Evolutionary conservation across 345 rosid species (phyloP), one percentile per base, ranked within the genome.

Genomic region (Angophora floribunda): DNA sequence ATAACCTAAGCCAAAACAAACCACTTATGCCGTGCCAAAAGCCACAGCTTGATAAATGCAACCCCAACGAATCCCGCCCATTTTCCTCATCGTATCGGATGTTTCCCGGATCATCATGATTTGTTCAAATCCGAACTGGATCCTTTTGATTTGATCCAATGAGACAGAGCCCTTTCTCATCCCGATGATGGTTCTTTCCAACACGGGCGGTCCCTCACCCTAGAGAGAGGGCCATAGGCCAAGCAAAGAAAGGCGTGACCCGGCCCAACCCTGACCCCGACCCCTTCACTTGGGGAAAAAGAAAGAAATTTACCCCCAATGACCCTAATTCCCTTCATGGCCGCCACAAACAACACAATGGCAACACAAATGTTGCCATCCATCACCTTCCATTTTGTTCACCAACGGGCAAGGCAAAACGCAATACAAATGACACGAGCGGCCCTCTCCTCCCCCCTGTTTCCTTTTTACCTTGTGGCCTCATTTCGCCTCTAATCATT

Each of bases 161-260:
- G 41, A 36, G 41, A 36, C 4, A 36, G 41, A 36, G 41, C 41
- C 41, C 41, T 36, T 36, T 36, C 41, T 36, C 41, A 36, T 36
- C 4, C 41, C 7, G 32, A 13, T 4, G 7, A 12, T 1, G 16
- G 3, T 26, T 26, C n/a, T 59, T 6, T 59, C 14, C 4, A 1
- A 1, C 30, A 11, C 0, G 13, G 32, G 1, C 1, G 11, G 3
- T 13, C 32, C 15, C 32, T 61, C 0, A 3, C 13, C 4, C 2
- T 12, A 12, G 1, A 26, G 30, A 61, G 13, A n/a, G 32, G 32
- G 51, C 51, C 13, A 11, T 7, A 1, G 49, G 8, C 28, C 13
- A 41, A 41, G 41, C 21, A 41, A 75, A 75, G 84, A 75, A 10
- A 41, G 49, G 44, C 1, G 7, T 4, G 49, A 41, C 6, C 4